Percentiles rank a stretch among this genome's conserved stretches.
Conservation (phyloP, 495 filamentous ascomycete genomes). For the Penicillium robsamsonii region DNA sequence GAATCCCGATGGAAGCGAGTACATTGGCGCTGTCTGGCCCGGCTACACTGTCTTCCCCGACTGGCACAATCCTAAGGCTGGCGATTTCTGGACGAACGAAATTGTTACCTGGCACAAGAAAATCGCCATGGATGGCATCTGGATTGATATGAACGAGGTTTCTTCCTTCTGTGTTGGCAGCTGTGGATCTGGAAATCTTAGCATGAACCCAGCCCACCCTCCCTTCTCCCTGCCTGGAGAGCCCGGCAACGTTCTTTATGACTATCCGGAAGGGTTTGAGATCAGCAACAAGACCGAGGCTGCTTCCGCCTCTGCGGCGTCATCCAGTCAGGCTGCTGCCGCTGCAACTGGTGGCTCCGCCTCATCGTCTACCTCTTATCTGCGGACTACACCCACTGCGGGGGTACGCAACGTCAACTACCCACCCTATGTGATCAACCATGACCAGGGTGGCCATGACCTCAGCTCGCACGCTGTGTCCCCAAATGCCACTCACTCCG, state of each 20-base stretch:
- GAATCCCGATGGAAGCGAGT: constrained; percentile 59
- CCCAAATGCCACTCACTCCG: constrained; percentile 74
- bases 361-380: constrained; percentile 48
- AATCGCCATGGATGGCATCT: constrained; percentile 57
- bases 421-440: constrained; percentile 80
- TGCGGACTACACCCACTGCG: constrained; percentile 64
- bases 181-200: constrained; percentile 68
- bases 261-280: constrained; percentile 72
- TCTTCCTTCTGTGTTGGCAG: constrained; percentile 80
- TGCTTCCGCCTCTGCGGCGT: constrained; percentile 52
- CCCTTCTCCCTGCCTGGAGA: constrained; percentile 66
- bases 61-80: constrained; percentile 56
- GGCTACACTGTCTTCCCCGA: constrained; percentile 66
- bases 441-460: constrained; percentile 65
- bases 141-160: constrained; percentile 66
- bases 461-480: constrained; percentile 70
- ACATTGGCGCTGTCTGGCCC: constrained; percentile 65
- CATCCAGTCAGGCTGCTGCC: constrained; percentile 51
- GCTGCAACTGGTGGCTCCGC: constrained; percentile 33
- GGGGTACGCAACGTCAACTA: constrained; percentile 72
- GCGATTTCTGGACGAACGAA: constrained; percentile 71
- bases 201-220: constrained; percentile 68
- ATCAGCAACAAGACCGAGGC: constrained; percentile 69
- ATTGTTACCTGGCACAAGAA: constrained; percentile 59
- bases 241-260: constrained; percentile 55